Evolutionary conservation across 345 rosid genomes (phyloP).

Genomic region (Capsella bursapastoris): DNA sequence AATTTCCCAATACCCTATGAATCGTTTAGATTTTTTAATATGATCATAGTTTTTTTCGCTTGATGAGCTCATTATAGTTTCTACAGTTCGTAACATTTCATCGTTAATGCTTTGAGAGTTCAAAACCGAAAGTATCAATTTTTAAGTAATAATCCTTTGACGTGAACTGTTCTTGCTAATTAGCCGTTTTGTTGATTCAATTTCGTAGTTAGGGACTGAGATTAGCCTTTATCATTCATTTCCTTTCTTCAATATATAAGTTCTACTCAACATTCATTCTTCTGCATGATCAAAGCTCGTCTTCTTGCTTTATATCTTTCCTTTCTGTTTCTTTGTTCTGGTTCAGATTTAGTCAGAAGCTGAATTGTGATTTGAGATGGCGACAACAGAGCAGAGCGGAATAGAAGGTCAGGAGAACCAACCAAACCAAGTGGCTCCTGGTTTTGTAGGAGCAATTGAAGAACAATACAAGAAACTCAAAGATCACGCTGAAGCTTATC

Average conservation of each 20-base stretch:
- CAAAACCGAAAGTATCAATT: not conserved
- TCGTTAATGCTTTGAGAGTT: constrained; percentile 1
- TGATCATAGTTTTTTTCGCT: constrained; percentile 3
- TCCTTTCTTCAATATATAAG: not conserved
- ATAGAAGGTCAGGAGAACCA: constrained; percentile 44
- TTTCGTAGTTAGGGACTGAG: constrained; percentile 5
- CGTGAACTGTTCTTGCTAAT: not conserved
- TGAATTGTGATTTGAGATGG: constrained; percentile 37
- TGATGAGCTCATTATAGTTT: constrained; percentile 6
- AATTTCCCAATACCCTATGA: not conserved
- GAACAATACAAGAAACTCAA: constrained; percentile 62
- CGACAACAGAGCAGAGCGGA: constrained; percentile 46
- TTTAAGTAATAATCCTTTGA: not conserved
- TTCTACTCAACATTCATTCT: not conserved
- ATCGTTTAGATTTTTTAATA: not conserved
- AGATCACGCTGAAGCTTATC: constrained; percentile 83
- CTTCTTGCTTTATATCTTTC: constrained; percentile 2
- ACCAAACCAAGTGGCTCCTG: constrained; percentile 40
- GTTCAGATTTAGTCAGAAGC: constrained; percentile 20
- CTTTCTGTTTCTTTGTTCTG: not conserved
- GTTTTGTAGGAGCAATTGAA: constrained; percentile 51
- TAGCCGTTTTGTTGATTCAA: not conserved
- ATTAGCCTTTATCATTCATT: not conserved
- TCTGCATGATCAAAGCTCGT: constrained; percentile 1
- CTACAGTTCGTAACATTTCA: not conserved